These are phyloP conservation scores for Balamuthia mandrillaris DNA, from an alignment of 208 protist genomes.

Conservation along the genomic window DNA sequence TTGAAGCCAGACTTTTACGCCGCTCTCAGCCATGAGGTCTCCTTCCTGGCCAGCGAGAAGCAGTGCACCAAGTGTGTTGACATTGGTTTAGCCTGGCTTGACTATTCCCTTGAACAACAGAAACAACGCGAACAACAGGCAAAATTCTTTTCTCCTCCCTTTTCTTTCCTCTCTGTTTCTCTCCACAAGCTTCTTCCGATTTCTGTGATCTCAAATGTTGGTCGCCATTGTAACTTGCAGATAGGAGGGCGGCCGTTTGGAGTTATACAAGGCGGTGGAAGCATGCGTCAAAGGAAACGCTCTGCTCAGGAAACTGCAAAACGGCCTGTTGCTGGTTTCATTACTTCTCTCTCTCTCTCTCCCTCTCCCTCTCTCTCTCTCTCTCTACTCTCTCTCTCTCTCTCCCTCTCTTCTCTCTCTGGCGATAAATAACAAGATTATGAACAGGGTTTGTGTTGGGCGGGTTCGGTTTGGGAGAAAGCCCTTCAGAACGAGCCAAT, in stretches of 20 bases:
- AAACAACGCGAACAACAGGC: too few relatives aligned
- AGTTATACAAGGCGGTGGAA: not conserved
- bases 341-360: not conserved
- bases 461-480: not conserved
- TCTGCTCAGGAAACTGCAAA: not conserved
- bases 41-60: not conserved
- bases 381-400: too few relatives aligned
- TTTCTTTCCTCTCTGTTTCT: too few relatives aligned
- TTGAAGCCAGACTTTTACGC: not conserved
- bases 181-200: too few relatives aligned
- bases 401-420: too few relatives aligned
- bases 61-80: not conserved
- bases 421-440: too few relatives aligned
- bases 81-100: not conserved
- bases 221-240: not conserved
- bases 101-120: not conserved
- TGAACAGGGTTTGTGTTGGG: not conserved
- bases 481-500: not conserved
- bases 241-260: not conserved
- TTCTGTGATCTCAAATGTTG: not conserved
- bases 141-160: too few relatives aligned
- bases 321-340: not conserved
- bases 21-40: not conserved
- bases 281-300: not conserved
- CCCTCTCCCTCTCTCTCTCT: too few relatives aligned